Evolutionary conservation across 305 asterid genomes (phyloP).

Genomic region (Solanum chacoense): DNA sequence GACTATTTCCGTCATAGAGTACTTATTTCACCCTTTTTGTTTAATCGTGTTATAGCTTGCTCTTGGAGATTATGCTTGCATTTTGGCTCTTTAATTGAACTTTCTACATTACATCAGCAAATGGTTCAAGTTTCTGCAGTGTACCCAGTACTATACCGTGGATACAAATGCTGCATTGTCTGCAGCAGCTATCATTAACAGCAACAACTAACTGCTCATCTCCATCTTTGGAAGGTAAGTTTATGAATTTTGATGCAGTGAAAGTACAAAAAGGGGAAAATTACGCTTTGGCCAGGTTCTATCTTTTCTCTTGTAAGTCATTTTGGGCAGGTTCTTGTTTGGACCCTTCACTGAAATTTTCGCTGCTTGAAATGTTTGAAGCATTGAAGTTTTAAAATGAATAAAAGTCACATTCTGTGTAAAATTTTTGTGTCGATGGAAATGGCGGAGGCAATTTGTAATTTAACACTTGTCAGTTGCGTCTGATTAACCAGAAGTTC

Average conservation of each 20-base stretch:
- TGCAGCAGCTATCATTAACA: constrained; percentile 27
- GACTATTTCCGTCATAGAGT: background rate
- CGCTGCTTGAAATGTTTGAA: background rate
- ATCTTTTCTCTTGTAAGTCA: background rate
- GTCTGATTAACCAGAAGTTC: background rate
- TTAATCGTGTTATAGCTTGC: background rate
- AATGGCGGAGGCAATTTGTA: background rate
- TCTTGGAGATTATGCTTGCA: constrained; percentile 5
- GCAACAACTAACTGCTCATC: constrained; percentile 30
- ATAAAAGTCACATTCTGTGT: background rate
- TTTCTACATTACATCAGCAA: background rate
- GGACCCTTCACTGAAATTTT: background rate
- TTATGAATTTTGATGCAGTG: background rate
- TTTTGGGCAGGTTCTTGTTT: background rate
- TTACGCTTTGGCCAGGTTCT: background rate
- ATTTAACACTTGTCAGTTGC: background rate
- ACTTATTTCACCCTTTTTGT: background rate
- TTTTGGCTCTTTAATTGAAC: constrained; percentile 1
- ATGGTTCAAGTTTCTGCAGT: constrained; percentile 18
- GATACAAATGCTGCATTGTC: constrained; percentile 46
- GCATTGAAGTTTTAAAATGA: background rate
- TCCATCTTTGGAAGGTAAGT: constrained; percentile 45
- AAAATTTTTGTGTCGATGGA: background rate
- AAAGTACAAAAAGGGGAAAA: background rate
- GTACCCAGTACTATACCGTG: constrained; percentile 9